Base-by-base conservation (phyloP, 2,329 filamentous ascomycete species). In the Diaporthe eres region DNA sequence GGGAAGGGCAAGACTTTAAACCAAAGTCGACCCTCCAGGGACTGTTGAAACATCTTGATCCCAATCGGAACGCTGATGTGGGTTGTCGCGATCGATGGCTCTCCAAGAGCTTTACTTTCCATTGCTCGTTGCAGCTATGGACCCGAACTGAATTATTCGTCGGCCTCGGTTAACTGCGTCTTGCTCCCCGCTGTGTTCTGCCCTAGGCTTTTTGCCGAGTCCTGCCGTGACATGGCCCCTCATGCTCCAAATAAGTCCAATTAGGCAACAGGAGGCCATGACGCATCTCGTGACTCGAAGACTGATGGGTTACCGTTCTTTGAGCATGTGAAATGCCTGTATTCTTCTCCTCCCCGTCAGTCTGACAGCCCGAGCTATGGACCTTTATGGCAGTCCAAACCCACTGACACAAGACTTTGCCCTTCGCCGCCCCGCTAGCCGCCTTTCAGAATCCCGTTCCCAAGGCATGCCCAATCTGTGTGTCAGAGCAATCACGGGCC, bases 401-500 rank as follows among this genome's bases (percentile, higher is more conserved):
- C 58, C 58, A 63, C 15, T 7, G 60, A 63, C 60, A 12, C 17
- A 15, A 4, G 12, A 44, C 7, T 2, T 28, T 63, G 2, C 58
- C 39, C 39, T 39, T 13, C 39, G 15, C 15, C 4, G 8, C 9
- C 19, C 10, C 17, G 17, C 42, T 34, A 22, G 17, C 9, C 12
- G 15, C 17, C 9, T 8, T 22, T 13, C 4, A 25, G 9, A 47
- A 5, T 5, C 15, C 10, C 2, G 6, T 22, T 44, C 15, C 17
- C 39, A 5, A 22, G 13, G 4, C 12, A 47, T n/a, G 17, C 17
- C 13, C n/a, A n/a, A n/a, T 34, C 42, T 34, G 17, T 65, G 42
- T 49, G 61, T 65, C 61, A 65, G 25, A 49, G 28, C 9, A 65
- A 65, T 65, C 61, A 65, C 61, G 25, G 42, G 42, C 61, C 17